Evolutionary conservation across 208 protist genomes (phyloP).

Genomic region (Wallacemonas collosoma): DNA sequence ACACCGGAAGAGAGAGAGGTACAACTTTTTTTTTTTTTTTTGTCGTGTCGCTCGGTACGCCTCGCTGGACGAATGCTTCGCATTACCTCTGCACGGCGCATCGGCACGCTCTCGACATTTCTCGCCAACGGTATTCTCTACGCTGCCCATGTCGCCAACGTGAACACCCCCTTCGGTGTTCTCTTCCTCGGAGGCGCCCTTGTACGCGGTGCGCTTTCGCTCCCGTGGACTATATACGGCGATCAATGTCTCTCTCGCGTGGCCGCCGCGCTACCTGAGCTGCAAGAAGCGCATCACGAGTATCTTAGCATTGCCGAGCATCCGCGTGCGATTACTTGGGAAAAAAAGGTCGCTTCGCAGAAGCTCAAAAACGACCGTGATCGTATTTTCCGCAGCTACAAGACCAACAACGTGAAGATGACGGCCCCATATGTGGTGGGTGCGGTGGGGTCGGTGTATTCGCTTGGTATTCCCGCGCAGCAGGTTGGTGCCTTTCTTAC

Average conservation of each 20-base stretch:
- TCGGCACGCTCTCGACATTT: constrained; percentile 58
- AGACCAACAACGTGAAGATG: constrained; percentile 80
- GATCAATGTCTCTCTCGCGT: constrained; percentile 70
- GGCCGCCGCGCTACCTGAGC: constrained; percentile 66
- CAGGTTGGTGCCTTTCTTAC: constrained; percentile 49
- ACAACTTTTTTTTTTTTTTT: no score
- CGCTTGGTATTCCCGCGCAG: constrained; percentile 61
- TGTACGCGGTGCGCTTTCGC: constrained; percentile 37
- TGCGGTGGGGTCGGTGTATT: constrained; percentile 41
- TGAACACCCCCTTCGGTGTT: constrained; percentile 51
- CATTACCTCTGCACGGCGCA: constrained; percentile 30
- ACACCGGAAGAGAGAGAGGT: no score
- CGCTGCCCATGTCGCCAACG: constrained; percentile 28
- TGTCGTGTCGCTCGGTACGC: no score
- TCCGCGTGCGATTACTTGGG: constrained; percentile 77
- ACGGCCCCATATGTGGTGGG: constrained; percentile 45
- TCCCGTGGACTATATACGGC: constrained; percentile 79
- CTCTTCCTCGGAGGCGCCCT: constrained; percentile 57
- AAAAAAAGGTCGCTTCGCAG: constrained; percentile 79
- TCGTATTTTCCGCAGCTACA: constrained; percentile 71
- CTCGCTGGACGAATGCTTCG: constrained; percentile 28
- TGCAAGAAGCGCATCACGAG: constrained; percentile 63
- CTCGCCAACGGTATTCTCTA: constrained; percentile 63
- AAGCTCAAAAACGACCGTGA: constrained; percentile 86
- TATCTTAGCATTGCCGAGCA: constrained; percentile 71